Conservation (phyloP, 805 yeast genomes). For the Kodamaea leandrae region DNA sequence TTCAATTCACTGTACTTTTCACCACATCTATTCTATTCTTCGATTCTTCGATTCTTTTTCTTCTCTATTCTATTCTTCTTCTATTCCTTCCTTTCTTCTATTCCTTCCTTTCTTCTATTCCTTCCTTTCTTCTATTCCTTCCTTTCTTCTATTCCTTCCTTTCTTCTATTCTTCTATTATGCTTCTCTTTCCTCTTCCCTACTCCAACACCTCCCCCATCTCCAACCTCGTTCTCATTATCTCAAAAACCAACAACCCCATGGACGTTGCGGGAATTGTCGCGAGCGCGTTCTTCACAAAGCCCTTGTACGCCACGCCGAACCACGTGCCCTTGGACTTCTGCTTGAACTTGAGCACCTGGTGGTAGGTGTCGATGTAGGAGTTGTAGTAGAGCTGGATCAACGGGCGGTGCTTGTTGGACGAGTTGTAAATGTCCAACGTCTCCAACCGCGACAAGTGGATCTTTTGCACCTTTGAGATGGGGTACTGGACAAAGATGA, state of each 20-base stretch:
- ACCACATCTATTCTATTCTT: no score
- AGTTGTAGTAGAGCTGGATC: slow-evolving; percentile 59
- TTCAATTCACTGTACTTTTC: no score
- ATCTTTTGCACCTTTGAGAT: slow-evolving; percentile 74
- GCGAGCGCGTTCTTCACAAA: slow-evolving; percentile 68
- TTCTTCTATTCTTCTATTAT: no score
- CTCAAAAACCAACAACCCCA: slow-evolving; percentile 83
- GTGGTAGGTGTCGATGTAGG: slow-evolving; percentile 72
- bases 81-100: no score
- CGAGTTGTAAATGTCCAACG: slow-evolving; percentile 60
- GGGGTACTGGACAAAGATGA: slow-evolving; percentile 82
- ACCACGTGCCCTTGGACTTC: slow-evolving; percentile 56
- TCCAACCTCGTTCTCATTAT: slow-evolving; percentile 57
- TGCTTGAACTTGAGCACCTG: slow-evolving; percentile 55
- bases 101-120: no score
- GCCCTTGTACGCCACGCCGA: slow-evolving; percentile 74
- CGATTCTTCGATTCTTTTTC: no score
- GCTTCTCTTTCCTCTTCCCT: no score
- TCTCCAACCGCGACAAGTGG: slow-evolving; percentile 76
- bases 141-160: no score
- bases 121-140: no score
- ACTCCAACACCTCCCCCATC: slow-evolving; percentile 18
- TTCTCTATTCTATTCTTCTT: no score
- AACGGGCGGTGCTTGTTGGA: slow-evolving; percentile 26
- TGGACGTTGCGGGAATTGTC: slow-evolving; percentile 83